Evolutionary conservation across 768 basidiomycete species (phyloP), one percentile per base, ranked within the genome.

Genomic region (Termitomyces heimii): DNA sequence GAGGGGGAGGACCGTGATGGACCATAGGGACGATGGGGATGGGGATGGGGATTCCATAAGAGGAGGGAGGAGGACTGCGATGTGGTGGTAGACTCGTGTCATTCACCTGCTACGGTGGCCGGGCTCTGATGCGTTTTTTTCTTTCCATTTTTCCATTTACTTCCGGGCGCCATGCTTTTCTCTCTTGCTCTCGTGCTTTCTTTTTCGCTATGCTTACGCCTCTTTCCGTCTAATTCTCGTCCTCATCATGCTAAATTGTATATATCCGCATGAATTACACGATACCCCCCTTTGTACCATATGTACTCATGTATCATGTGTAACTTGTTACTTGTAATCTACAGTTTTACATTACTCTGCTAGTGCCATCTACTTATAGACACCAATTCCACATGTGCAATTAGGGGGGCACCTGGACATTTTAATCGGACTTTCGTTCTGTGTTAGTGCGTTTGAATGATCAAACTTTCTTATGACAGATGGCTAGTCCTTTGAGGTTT

Each of bases 81-180:
- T 56, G 55, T 9, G 29, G 55, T 56, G 55, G 37, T 49, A 56
- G 55, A 48, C 39, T 14, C 35, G 20, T 22, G 24, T 32, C 32
- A 31, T 31, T 12, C n/a, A 31, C 6, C 32, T 49, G 10, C 32
- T 49, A 22, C 10, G 34, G 34, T 34, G 44, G 34, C 8, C 35
- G 45, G 14, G 26, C 24, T 31, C 28, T 48, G 55, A 48, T 40
- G 47, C 34, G 55, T 42, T 22, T 24, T 14, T 26, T 3, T 32
- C 10, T 14, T 14, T 2, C 22, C 7, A 20, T 18, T 43, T n/a
- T 22, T 43, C 16, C 28, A 20, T 29, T 14, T 32, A 20, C 8
- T 28, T 43, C 29, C 16, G 28, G 52, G 40, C 18, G 34, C 18
- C 32, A 22, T 54, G 53, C 7, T 44, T 22, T 45, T 35, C 24